These are phyloP conservation scores for Rosa lucieae DNA, from an alignment of 306 rosid genomes.

Conservation along the genomic window DNA sequence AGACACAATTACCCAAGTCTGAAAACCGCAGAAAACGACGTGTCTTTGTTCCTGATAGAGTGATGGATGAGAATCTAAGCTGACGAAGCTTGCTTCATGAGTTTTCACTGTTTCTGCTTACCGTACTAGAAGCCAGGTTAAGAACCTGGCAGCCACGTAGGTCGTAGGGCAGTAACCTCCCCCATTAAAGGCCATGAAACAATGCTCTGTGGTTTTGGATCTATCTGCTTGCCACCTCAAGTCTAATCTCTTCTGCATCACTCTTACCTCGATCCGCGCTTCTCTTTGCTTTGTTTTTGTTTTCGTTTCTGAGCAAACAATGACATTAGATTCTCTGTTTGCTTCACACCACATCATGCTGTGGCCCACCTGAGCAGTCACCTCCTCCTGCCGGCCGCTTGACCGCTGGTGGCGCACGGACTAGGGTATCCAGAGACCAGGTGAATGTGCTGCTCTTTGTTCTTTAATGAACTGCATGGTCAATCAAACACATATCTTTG, in stretches of 20 bases:
- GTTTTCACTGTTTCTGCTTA: not conserved
- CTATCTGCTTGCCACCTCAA: not conserved
- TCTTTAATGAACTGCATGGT: not conserved
- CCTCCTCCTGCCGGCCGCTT: not conserved
- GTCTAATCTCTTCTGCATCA: not conserved
- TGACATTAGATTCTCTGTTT: not conserved
- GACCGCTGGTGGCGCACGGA: slow-evolving; percentile 3
- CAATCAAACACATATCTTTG: not conserved
- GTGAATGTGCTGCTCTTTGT: too few relatives aligned
- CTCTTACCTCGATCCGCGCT: not conserved
- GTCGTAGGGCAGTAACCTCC: not conserved
- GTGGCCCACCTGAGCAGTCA: not conserved
- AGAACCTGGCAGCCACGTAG: not conserved
- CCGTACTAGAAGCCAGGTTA: not conserved
- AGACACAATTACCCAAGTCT: slow-evolving; percentile 5
- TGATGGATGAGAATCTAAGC: not conserved
- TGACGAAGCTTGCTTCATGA: not conserved
- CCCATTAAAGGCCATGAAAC: not conserved
- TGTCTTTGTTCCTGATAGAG: not conserved
- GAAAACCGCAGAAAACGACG: not conserved
- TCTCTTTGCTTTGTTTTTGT: not conserved
- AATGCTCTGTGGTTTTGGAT: not conserved
- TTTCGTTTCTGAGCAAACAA: not conserved
- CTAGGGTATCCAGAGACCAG: not conserved
- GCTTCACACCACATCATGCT: not conserved